These are phyloP conservation scores for Cutaneotrichosporon dermatis DNA, from an alignment of 1,284 basidiomycete genomes.

Conservation along the genomic window DNA sequence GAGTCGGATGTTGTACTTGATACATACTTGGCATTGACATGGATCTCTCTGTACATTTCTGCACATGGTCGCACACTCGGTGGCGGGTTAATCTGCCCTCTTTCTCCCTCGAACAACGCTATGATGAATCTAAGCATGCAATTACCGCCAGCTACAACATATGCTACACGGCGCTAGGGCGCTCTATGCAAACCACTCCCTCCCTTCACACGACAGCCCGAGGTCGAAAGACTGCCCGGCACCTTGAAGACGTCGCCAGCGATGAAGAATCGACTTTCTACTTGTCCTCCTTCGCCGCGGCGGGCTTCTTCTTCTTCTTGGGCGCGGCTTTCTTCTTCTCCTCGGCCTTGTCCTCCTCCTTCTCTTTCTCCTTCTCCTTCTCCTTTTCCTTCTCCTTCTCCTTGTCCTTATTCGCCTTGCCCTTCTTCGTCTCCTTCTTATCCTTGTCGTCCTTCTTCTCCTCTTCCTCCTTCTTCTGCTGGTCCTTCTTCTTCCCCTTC, in stretches of 20 bases:
- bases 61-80: no score
- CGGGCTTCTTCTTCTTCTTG: slow-evolving; percentile 13
- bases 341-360: slow-evolving; percentile 6
- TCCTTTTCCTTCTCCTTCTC: slow-evolving; percentile 4
- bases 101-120: no score
- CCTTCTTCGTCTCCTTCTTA: not conserved
- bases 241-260: no score
- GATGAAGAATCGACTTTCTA: not conserved
- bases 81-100: no score
- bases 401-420: slow-evolving; percentile 7
- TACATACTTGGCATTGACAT: no score
- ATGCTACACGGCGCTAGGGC: not conserved
- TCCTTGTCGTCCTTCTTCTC: slow-evolving; percentile 8
- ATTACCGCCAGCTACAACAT: slow-evolving; percentile 7
- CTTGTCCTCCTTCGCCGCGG: slow-evolving; percentile 6
- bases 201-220: no score
- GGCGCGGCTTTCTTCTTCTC: slow-evolving; percentile 13
- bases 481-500: slow-evolving; percentile 8
- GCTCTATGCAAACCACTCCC: not conserved
- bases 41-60: no score
- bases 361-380: slow-evolving; percentile 7
- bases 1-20: not conserved
- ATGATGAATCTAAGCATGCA: no score
- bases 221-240: no score
- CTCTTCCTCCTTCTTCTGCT: slow-evolving; percentile 2